These are phyloP conservation scores for Zasmidium cellare DNA, from an alignment of 2,329 filamentous ascomycete species.

Conservation along the genomic window DNA sequence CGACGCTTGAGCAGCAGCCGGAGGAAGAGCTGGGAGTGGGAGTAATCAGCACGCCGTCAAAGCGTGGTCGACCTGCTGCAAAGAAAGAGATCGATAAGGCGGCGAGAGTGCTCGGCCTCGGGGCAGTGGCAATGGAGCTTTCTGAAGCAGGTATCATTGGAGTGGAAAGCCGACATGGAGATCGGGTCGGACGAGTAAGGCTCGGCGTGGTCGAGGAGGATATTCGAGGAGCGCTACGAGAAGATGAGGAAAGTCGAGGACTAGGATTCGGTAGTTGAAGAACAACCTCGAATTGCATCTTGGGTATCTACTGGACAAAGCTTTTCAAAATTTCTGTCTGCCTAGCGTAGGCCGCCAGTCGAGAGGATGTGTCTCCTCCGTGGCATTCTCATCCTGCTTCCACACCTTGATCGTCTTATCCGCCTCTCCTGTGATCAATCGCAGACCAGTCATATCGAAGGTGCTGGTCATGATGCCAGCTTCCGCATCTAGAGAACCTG, in stretches of 20 bases:
- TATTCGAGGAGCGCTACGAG: conserved; percentile 80
- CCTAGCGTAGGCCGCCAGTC: conserved; percentile 86
- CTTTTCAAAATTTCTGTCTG: conserved; percentile 63
- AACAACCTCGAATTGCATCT: not conserved
- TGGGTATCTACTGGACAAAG: conserved; percentile 1
- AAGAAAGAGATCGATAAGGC: conserved; percentile 35
- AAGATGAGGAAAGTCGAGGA: conserved; percentile 82
- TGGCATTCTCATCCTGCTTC: conserved; percentile 90
- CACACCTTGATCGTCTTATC: conserved; percentile 98
- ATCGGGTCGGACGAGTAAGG: conserved; percentile 83
- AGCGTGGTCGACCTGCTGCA: conserved; percentile 33
- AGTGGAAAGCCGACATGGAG: conserved; percentile 73
- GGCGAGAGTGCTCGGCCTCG: conserved; percentile 60
- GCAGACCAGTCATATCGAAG: conserved; percentile 84
- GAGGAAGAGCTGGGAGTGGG: conserved; percentile 30
- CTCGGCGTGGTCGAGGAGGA: conserved; percentile 89
- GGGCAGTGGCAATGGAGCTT: conserved; percentile 75
- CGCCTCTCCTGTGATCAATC: conserved; percentile 90
- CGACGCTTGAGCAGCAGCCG: conserved; percentile 24
- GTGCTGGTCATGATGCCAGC: conserved; percentile 92
- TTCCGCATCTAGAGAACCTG: conserved; percentile 90
- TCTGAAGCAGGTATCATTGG: conserved; percentile 86
- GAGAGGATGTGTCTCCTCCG: conserved; percentile 84
- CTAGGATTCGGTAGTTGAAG: conserved; percentile 60
- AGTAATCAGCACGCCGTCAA: conserved; percentile 31